Evolutionary conservation across 2,329 filamentous ascomycete genomes (phyloP).

Genomic region (Clonostachys solani): DNA sequence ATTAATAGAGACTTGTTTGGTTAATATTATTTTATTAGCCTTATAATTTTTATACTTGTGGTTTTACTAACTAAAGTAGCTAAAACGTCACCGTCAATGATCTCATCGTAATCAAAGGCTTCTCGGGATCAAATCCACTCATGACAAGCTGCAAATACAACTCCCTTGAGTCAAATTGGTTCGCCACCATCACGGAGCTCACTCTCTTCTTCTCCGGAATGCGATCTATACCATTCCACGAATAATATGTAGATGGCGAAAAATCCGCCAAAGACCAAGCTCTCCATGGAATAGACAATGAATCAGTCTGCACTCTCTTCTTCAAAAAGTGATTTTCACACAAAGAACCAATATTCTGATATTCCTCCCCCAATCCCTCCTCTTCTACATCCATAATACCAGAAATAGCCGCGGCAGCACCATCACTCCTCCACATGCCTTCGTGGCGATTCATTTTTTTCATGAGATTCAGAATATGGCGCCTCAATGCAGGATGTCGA

Average conservation of each 20-base stretch:
- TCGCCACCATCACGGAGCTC: too few relatives aligned
- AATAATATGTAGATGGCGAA: neutral
- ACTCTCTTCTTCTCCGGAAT: too few relatives aligned
- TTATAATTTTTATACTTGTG: too few relatives aligned
- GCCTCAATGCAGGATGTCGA: conserved; percentile 19
- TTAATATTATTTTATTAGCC: too few relatives aligned
- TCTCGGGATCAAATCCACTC: too few relatives aligned
- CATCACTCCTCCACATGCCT: conserved; percentile 17
- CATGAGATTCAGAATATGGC: conserved; percentile 7
- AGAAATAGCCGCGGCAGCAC: conserved; percentile 8
- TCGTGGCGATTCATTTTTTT: conserved; percentile 4
- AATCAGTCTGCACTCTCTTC: neutral
- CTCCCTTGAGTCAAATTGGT: too few relatives aligned
- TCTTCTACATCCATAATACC: conserved; percentile 10
- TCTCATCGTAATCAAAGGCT: too few relatives aligned
- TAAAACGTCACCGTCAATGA: too few relatives aligned
- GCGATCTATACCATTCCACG: too few relatives aligned
- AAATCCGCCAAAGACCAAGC: neutral
- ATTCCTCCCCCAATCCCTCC: neutral
- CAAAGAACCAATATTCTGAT: neutral
- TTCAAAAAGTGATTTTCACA: neutral
- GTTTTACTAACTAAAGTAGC: too few relatives aligned
- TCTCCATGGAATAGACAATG: neutral
- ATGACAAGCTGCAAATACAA: too few relatives aligned
- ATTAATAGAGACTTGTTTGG: too few relatives aligned